Percentiles rank a stretch among this genome's conserved stretches.
phyloP scores from a whole-genome alignment of 2,329 filamentous ascomycete species.

The Aspergillus latus region DNA sequence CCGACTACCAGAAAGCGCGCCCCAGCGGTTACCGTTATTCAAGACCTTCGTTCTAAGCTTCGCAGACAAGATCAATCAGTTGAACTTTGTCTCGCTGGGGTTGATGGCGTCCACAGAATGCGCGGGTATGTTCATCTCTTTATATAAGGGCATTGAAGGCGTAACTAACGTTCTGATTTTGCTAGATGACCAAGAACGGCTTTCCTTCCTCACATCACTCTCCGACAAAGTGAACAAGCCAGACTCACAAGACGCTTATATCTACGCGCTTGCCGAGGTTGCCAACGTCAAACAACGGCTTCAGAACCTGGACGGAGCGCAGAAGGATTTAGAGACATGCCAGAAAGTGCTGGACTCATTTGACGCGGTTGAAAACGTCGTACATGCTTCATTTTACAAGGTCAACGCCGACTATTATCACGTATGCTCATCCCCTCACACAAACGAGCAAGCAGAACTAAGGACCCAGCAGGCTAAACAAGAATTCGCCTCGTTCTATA shows the following conservation, averaged over 20 bases:
- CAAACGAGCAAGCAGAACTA: conserved; percentile 9
- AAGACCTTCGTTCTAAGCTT: conserved; percentile 94
- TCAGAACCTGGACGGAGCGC: conserved; percentile 75
- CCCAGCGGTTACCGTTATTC: conserved; percentile 86
- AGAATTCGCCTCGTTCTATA: conserved; percentile 96
- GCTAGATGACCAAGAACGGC: conserved; percentile 79
- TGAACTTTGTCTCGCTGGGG: conserved; percentile 91
- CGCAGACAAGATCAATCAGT: conserved; percentile 97
- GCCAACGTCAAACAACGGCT: conserved; percentile 83
- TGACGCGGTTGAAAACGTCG: conserved; percentile 91
- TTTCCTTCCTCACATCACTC: conserved; percentile 79
- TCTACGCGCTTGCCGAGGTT: conserved; percentile 88
- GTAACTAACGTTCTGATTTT: conserved; percentile 12
- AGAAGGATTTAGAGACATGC: conserved; percentile 81
- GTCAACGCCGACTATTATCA: conserved; percentile 95
- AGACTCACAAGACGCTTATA: conserved; percentile 90
- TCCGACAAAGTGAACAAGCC: conserved; percentile 87
- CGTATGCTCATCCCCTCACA: conserved; percentile 41
- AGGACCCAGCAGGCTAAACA: conserved; percentile 61
- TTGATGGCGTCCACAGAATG: conserved; percentile 84
- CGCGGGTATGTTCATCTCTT: conserved; percentile 28
- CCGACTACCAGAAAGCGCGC: conserved; percentile 73
- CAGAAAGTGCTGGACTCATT: conserved; percentile 87
- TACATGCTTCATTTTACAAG: conserved; percentile 95
- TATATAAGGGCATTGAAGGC: neutral